Evolutionary conservation across 2,329 filamentous ascomycete genomes (phyloP).

Genomic region (Fusarium nisikadoi): DNA sequence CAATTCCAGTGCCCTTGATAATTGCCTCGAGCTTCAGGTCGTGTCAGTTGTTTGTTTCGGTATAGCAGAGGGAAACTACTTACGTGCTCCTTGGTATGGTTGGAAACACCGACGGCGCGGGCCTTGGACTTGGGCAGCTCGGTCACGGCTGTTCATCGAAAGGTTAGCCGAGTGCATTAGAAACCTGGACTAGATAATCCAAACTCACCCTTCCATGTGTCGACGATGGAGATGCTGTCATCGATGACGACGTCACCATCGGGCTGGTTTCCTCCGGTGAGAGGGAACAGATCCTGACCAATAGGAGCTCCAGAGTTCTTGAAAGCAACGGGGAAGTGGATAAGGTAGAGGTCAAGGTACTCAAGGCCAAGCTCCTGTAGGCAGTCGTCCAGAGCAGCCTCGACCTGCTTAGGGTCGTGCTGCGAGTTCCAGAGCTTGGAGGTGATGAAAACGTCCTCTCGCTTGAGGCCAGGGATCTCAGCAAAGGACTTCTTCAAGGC

Average conservation of each 20-base stretch:
- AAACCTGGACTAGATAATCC: accelerated
- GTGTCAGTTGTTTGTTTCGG: accelerated
- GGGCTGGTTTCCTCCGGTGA: background rate
- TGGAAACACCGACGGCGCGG: background rate
- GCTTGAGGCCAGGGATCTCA: background rate
- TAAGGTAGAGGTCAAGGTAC: background rate
- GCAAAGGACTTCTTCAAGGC: background rate
- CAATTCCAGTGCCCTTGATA: background rate
- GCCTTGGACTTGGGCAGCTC: background rate
- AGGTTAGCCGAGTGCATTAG: background rate
- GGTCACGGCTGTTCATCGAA: accelerated
- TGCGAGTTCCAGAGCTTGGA: background rate
- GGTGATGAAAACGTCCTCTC: background rate
- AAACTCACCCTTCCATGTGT: background rate
- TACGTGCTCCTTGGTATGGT: background rate
- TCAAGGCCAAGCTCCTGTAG: background rate
- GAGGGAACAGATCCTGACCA: background rate
- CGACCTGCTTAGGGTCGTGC: background rate
- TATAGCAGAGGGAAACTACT: accelerated
- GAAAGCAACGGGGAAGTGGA: background rate
- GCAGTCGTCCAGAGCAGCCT: background rate
- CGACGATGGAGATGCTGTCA: background rate
- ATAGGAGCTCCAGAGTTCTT: background rate
- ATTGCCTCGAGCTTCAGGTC: background rate
- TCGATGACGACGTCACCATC: background rate